A percentile compares a stretch with the other conserved stretches of the same genome.
Conservation (phyloP, 2,329 filamentous ascomycete species). For the Ophiostoma fasciatum region DNA sequence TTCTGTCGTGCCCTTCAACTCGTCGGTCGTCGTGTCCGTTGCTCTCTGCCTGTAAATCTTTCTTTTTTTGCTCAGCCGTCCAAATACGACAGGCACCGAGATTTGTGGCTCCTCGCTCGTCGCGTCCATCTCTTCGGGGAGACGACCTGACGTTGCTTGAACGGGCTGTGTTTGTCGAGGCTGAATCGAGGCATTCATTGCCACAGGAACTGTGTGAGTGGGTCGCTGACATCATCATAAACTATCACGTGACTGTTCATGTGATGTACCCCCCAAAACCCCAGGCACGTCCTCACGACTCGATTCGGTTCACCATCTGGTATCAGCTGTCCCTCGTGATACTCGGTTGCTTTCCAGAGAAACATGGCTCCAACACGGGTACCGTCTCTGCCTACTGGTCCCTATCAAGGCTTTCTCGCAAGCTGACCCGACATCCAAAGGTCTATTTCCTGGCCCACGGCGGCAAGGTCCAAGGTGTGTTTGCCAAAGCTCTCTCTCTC, state of each 20-base stretch:
- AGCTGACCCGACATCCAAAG: slow-evolving; percentile 19
- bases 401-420: background rate
- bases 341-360: background rate
- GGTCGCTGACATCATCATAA: background rate
- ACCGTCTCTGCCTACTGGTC: slow-evolving; percentile 1
- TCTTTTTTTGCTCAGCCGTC: slow-evolving; percentile 41
- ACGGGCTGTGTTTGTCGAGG: no score
- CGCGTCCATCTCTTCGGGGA: no score
- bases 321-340: no score
- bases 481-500: no score
- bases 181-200: no score
- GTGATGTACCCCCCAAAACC: no score
- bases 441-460: slow-evolving; percentile 52
- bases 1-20: no score
- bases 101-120: slow-evolving; percentile 7
- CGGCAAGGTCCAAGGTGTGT: slow-evolving; percentile 52
- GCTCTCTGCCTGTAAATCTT: slow-evolving; percentile 41
- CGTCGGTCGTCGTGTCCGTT: background rate
- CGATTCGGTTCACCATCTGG: no score
- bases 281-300: no score
- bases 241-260: no score
- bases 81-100: slow-evolving; percentile 30
- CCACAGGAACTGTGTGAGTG: background rate
- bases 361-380: slow-evolving; percentile 12
- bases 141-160: no score